phyloP scores from a whole-genome alignment of 805 yeast genomes.

The Soucietia sequanensis region DNA sequence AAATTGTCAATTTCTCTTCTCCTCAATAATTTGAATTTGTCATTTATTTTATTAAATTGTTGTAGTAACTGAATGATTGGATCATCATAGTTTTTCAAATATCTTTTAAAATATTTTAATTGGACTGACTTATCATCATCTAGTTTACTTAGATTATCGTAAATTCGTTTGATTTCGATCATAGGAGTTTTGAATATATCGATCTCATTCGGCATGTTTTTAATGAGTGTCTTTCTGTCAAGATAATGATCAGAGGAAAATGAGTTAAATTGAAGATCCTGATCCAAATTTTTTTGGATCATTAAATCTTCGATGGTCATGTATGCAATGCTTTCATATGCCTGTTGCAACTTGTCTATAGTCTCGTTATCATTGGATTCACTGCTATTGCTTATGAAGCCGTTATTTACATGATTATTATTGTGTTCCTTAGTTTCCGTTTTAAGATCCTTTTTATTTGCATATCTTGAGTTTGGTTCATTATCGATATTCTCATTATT shows the following conservation, averaged over 20 bases:
- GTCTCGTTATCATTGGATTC: no score
- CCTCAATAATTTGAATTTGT: constrained; percentile 36
- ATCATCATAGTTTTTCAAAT: constrained; percentile 31
- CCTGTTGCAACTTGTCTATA: constrained; percentile 9
- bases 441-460: no score
- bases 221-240: constrained; percentile 28
- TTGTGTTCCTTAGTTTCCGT: no score
- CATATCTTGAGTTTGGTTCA: no score
- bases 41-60: constrained; percentile 35
- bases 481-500: no score
- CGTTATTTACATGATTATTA: no score
- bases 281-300: constrained; percentile 34
- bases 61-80: constrained; percentile 27
- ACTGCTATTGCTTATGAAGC: no score
- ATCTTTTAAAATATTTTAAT: constrained; percentile 33
- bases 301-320: constrained; percentile 38
- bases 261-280: constrained; percentile 33
- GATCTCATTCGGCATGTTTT: constrained; percentile 34
- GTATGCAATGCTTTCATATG: constrained; percentile 29
- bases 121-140: constrained; percentile 40
- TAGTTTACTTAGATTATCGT: constrained; percentile 26
- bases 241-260: constrained; percentile 34
- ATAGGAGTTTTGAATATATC: constrained; percentile 31
- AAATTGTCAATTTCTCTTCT: constrained; percentile 30
- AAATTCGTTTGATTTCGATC: constrained; percentile 29